A percentile compares a stretch with the other conserved stretches of the same genome.
These are phyloP conservation scores for Cystobasidium ongulense DNA, from an alignment of 768 basidiomycete genomes.

Conservation along the genomic window DNA sequence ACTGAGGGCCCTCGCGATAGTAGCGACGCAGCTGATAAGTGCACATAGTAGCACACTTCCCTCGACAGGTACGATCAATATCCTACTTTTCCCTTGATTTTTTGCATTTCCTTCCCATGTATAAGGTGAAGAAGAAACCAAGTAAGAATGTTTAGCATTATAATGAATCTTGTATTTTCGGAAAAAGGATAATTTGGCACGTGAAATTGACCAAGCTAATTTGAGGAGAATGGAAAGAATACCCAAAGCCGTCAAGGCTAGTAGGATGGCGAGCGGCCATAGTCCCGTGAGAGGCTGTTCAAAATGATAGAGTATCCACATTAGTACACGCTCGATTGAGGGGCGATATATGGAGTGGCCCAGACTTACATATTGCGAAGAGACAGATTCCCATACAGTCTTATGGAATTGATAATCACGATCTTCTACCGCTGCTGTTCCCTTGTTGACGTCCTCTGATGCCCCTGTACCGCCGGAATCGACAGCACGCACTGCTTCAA, in stretches of 20 bases:
- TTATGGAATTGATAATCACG: not conserved
- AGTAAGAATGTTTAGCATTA: not conserved
- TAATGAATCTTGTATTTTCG: not conserved
- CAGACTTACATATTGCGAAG: not conserved
- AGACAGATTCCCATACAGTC: not conserved
- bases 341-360: too few species aligned
- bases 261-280: not conserved
- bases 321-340: too few species aligned
- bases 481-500: not conserved
- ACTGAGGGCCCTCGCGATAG: not conserved
- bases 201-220: slow-evolving; percentile 1
- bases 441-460: too few species aligned
- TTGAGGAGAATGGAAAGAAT: slow-evolving; percentile 5
- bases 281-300: not conserved
- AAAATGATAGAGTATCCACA: too few species aligned
- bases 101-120: not conserved
- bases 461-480: too few species aligned
- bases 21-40: not conserved
- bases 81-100: not conserved
- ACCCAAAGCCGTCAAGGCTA: not conserved
- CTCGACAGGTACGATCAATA: not conserved
- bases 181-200: slow-evolving; percentile 3
- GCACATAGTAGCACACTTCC: not conserved
- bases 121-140: not conserved
- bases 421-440: too few species aligned